Percentiles rank a stretch among this genome's conserved stretches.
These are phyloP conservation scores for Lactarius hengduanensis DNA, from an alignment of 768 basidiomycete genomes.

Conservation along the genomic window DNA sequence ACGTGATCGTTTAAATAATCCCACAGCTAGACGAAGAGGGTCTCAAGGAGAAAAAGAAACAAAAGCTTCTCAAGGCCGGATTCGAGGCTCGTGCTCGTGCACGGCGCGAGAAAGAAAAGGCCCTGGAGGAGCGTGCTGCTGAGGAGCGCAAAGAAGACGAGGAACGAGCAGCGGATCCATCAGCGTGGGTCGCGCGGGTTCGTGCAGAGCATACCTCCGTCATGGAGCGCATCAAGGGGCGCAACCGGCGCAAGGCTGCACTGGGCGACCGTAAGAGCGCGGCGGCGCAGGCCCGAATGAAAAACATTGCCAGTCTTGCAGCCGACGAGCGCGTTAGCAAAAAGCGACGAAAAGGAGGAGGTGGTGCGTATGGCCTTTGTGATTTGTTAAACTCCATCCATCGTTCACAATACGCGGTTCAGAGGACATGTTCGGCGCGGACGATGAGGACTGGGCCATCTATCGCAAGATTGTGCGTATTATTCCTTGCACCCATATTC, in stretches of 20 bases:
- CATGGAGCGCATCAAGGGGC: conserved; percentile 83
- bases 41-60: conserved; percentile 92
- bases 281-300: conserved; percentile 90
- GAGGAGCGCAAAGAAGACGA: conserved; percentile 69
- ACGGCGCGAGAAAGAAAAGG: conserved; percentile 84
- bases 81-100: conserved; percentile 86
- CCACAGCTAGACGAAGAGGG: conserved; percentile 81
- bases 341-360: conserved; percentile 80
- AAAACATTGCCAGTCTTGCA: conserved; percentile 88
- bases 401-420: background rate
- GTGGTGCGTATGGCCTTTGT: conserved; percentile 49
- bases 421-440: conserved; percentile 94
- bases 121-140: conserved; percentile 63
- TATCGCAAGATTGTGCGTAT: conserved; percentile 89
- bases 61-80: conserved; percentile 88
- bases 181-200: conserved; percentile 71
- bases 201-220: conserved; percentile 80
- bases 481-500: background rate
- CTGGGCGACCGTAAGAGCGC: conserved; percentile 76
- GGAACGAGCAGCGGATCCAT: conserved; percentile 68
- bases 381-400: conserved; percentile 37
- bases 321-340: conserved; percentile 79
- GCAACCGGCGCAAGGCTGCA: conserved; percentile 75
- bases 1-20: background rate
- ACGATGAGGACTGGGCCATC: conserved; percentile 97